Base-by-base conservation (phyloP, 2,329 filamentous ascomycete genomes). In the Pseudogymnoascus sp. region DNA sequence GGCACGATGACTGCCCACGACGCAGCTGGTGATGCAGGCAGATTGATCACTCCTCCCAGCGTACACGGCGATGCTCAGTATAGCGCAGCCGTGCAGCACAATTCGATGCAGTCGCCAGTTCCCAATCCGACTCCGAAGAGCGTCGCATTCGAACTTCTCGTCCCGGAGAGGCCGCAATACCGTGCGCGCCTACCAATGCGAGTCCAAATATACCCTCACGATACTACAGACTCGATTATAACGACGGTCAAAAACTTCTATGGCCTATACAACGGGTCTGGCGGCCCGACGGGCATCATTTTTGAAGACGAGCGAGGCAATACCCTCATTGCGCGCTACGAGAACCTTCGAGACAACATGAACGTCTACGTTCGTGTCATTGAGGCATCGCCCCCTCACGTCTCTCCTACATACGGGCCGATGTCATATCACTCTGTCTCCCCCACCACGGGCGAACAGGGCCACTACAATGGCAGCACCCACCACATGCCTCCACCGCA, bases 161-260 rank as follows among this genome's bases (percentile, higher is more conserved):
- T 90, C 71, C 81, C 83, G 63, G 84, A 90, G 70, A 83, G 84
- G 34, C 85, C 86, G 66, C 84, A 88, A 73, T 85, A 85, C 71
- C 85, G 86, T 71, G 89, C 89, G 77, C 87, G 90, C 73, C 81
- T 93, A 69, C 90, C 90, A n/a, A 88, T 93, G 85, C 83, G 90
- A 72, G 90, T 93, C 63, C 90, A 96, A 73, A 97, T 99, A 70
- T 96, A 89, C 73, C 91, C 91, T 57, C 93, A 98, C 77, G 95
- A 99, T 80, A 93, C 91, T 62, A 98, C 93, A 21, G 93, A 98
- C 75, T 97, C 93, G 37, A 99, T 99, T 78, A 91, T 98, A 68
- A 95, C 92, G 13, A 98, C 95, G 1, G 93, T 98, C 73, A 98
- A 96, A 83, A 98, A 97, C 81, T 98, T 98, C 79, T 98, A 96